Conservation (phyloP, 208 protist species). For the Tritrichomonas musculus region DNA sequence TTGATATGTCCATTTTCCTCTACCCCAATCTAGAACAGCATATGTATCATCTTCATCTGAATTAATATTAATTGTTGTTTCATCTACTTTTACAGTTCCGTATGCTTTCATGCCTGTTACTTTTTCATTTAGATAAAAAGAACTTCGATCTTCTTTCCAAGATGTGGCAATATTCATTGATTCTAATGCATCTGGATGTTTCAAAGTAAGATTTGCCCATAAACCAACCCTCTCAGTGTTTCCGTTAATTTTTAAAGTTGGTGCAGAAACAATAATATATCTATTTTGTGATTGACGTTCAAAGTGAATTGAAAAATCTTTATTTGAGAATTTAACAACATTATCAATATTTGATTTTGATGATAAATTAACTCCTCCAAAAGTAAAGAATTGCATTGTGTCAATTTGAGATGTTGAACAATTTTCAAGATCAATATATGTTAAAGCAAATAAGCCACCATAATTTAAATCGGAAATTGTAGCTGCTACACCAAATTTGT, state of each 20-base stretch:
- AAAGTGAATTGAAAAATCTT: not conserved
- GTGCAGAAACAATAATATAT: not conserved
- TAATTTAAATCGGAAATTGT: constrained; percentile 3
- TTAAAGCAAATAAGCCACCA: not conserved
- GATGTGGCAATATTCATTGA: constrained; percentile 15
- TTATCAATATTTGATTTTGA: not conserved
- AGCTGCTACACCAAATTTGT: not conserved
- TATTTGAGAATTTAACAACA: not conserved
- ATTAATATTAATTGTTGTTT: not conserved
- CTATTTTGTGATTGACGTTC: not conserved
- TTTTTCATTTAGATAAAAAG: constrained; percentile 4
- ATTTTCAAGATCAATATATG: not conserved
- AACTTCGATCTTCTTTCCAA: not conserved
- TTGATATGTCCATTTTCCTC: not conserved
- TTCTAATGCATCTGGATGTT: not conserved
- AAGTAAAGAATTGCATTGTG: not conserved
- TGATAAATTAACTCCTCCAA: not conserved
- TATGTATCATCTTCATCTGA: not conserved
- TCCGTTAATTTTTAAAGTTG: not conserved
- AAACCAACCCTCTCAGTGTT: not conserved
- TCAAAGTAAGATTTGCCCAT: not conserved
- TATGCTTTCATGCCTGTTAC: not conserved
- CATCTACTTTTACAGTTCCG: not conserved
- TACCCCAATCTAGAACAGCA: not conserved
- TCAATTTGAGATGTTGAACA: not conserved